Conservation (phyloP, 2,329 filamentous ascomycete species). For the Penicillium sp. region DNA sequence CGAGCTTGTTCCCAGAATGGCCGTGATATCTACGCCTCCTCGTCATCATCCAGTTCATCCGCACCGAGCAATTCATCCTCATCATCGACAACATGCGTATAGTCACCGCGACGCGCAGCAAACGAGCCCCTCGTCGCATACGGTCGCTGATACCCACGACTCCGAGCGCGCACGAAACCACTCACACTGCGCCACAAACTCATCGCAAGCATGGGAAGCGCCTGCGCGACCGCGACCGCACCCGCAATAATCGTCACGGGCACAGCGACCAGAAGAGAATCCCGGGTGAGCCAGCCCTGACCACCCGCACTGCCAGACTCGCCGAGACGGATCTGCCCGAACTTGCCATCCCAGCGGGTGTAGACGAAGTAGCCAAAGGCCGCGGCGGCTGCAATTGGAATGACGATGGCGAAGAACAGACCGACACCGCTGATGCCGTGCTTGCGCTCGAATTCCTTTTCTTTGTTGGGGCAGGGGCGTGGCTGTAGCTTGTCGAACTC, state of each 20-base stretch:
- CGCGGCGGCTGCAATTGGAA: slow-evolving; percentile 71
- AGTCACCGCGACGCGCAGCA: slow-evolving; percentile 82
- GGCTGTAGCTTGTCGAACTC: slow-evolving; percentile 70
- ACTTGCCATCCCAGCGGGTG: slow-evolving; percentile 82
- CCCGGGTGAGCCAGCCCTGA: slow-evolving; percentile 61
- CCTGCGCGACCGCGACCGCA: slow-evolving; percentile 72
- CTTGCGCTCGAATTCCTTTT: slow-evolving; percentile 78
- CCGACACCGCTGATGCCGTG: slow-evolving; percentile 69
- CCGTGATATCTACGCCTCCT: slow-evolving; percentile 35
- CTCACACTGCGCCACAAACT: slow-evolving; percentile 71
- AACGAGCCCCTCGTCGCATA: slow-evolving; percentile 92
- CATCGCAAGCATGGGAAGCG: slow-evolving; percentile 69
- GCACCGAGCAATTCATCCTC: slow-evolving; percentile 85
- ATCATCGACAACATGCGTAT: slow-evolving; percentile 84
- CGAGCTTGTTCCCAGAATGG: background rate
- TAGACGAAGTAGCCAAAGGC: slow-evolving; percentile 83
- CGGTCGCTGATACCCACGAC: slow-evolving; percentile 60
- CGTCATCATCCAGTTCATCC: slow-evolving; percentile 91
- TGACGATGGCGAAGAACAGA: slow-evolving; percentile 81
- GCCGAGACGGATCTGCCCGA: slow-evolving; percentile 88
- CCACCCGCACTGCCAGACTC: slow-evolving; percentile 52
- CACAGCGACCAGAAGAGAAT: slow-evolving; percentile 77
- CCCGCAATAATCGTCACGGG: slow-evolving; percentile 80
- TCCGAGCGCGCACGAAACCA: slow-evolving; percentile 51
- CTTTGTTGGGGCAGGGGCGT: slow-evolving; percentile 73